These are phyloP conservation scores for Blastomyces parvus DNA, from an alignment of 2,329 filamentous ascomycete species.

Conservation along the genomic window DNA sequence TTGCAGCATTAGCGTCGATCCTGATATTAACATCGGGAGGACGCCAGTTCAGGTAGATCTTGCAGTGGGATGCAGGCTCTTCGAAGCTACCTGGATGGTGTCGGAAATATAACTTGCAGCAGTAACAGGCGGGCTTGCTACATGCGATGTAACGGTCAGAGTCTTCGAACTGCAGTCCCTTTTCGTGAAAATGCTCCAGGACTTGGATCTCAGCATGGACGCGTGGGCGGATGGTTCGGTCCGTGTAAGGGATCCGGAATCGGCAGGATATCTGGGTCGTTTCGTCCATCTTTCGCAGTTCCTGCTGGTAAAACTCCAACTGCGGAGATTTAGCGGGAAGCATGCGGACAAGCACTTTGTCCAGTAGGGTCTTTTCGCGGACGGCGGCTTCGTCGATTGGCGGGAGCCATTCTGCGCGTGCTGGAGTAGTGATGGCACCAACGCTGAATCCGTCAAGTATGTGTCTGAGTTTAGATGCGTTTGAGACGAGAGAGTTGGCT, in stretches of 20 bases:
- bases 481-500: conserved; percentile 30
- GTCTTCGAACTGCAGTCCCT: conserved; percentile 27
- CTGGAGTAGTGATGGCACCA: conserved; percentile 17
- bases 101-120: conserved; percentile 32
- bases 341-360: conserved; percentile 23
- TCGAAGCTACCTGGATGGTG: conserved; percentile 23
- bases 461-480: conserved; percentile 22
- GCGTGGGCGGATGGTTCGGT: conserved; percentile 16
- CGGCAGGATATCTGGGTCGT: conserved; percentile 18
- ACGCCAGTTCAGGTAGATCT: conserved; percentile 24
- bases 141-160: conserved; percentile 41
- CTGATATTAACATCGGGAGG: conserved; percentile 16
- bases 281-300: conserved; percentile 24
- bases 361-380: conserved; percentile 16
- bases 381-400: conserved; percentile 11
- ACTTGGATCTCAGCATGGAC: conserved; percentile 42
- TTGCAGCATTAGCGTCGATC: background rate
- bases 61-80: conserved; percentile 21
- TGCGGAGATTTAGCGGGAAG: conserved; percentile 12
- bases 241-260: conserved; percentile 22
- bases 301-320: conserved; percentile 15
- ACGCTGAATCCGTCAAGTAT: conserved; percentile 25
- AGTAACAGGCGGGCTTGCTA: conserved; percentile 46
- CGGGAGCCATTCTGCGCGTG: conserved; percentile 13
- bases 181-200: conserved; percentile 38